These are phyloP conservation scores for Citrus medica DNA, from an alignment of 345 rosid species.

Conservation along the genomic window DNA sequence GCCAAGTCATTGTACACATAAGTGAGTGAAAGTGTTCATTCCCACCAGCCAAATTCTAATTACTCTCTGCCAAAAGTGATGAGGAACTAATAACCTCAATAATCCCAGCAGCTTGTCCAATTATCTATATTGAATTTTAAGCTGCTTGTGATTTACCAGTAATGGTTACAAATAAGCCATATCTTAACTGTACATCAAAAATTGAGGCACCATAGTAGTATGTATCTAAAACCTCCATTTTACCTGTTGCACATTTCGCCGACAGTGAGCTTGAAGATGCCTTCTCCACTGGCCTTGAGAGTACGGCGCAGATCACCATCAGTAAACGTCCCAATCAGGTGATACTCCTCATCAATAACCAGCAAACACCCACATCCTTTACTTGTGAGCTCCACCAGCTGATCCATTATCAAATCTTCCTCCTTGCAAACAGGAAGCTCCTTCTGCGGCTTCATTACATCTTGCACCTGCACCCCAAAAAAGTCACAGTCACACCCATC, in stretches of 20 bases:
- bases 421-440: constrained; percentile 90
- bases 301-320: constrained; percentile 97
- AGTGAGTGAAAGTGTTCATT: background rate
- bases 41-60: background rate
- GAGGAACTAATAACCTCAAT: background rate
- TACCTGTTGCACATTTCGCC: constrained; percentile 98
- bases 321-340: constrained; percentile 82
- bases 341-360: constrained; percentile 58
- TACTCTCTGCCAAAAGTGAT: background rate
- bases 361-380: constrained; percentile 97
- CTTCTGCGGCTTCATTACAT: constrained; percentile 86
- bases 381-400: constrained; percentile 84
- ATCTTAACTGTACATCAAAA: background rate
- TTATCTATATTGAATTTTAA: background rate
- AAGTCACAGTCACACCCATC: background rate
- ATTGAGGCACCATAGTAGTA: background rate
- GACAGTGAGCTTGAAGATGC: constrained; percentile 83
- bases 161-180: background rate
- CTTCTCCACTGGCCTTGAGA: constrained; percentile 85
- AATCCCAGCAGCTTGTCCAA: background rate
- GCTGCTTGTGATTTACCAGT: background rate
- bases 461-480: constrained; percentile 55
- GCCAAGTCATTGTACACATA: background rate
- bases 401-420: constrained; percentile 91
- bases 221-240: background rate